phyloP scores from a whole-genome alignment of 2,329 filamentous ascomycete genomes.

The Penicillium paneum region DNA sequence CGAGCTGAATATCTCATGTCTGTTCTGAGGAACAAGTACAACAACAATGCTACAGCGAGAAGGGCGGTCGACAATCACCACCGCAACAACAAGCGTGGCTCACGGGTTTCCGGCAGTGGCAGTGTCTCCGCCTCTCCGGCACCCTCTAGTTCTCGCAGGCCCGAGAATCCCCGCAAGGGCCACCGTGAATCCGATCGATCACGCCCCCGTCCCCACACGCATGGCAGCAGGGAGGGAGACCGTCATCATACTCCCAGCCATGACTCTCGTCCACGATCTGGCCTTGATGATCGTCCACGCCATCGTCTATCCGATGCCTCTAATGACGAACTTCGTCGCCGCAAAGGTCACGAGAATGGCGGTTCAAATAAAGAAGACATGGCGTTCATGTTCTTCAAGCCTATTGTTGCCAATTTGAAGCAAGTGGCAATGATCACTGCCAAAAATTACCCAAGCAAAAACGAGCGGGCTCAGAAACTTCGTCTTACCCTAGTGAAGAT shows the following conservation, averaged over 20 bases:
- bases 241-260: slow-evolving; percentile 42
- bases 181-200: slow-evolving; percentile 43
- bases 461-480: slow-evolving; percentile 43
- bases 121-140: slow-evolving; percentile 48
- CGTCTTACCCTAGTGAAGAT: slow-evolving; percentile 45
- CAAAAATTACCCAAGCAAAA: slow-evolving; percentile 44
- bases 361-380: slow-evolving; percentile 37
- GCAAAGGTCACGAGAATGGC: slow-evolving; percentile 40
- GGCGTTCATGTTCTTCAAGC: slow-evolving; percentile 46
- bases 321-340: slow-evolving; percentile 36
- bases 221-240: slow-evolving; percentile 44
- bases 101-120: slow-evolving; percentile 33
- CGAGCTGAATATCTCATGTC: slow-evolving; percentile 92
- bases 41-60: slow-evolving; percentile 67
- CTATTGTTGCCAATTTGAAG: slow-evolving; percentile 44
- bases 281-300: slow-evolving; percentile 35
- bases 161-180: slow-evolving; percentile 33
- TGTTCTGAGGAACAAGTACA: slow-evolving; percentile 84
- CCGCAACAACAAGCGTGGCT: slow-evolving; percentile 80
- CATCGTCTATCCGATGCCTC: slow-evolving; percentile 34
- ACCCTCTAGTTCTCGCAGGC: slow-evolving; percentile 31
- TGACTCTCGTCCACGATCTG: slow-evolving; percentile 38
- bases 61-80: slow-evolving; percentile 87
- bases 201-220: slow-evolving; percentile 41
- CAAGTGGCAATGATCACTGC: slow-evolving; percentile 47